These are phyloP conservation scores for Cochlearia excelsa DNA, from an alignment of 345 rosid genomes.

Conservation along the genomic window DNA sequence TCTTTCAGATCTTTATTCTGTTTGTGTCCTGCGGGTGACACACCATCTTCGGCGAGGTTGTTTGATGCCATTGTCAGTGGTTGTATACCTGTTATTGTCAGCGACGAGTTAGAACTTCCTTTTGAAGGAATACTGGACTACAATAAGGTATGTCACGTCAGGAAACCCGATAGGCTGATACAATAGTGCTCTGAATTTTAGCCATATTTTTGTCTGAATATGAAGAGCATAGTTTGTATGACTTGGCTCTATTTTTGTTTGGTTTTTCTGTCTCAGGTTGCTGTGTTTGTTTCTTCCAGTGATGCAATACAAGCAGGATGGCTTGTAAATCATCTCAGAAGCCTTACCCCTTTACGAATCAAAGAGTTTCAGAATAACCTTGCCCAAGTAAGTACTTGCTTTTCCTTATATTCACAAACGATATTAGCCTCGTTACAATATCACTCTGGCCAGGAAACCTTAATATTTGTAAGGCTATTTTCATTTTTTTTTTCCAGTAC, in stretches of 20 bases:
- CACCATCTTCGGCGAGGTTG: slow-evolving; percentile 86
- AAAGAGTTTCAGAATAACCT: slow-evolving; percentile 60
- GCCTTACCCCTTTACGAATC: slow-evolving; percentile 46
- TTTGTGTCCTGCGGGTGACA: slow-evolving; percentile 88
- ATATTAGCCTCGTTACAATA: background rate
- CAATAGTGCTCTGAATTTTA: background rate
- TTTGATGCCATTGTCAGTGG: slow-evolving; percentile 92
- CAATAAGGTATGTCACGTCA: slow-evolving; percentile 49
- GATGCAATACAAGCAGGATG: slow-evolving; percentile 72
- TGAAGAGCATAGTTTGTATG: background rate
- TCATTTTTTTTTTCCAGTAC: slow-evolving; percentile 43
- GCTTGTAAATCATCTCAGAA: slow-evolving; percentile 54
- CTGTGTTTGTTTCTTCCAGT: slow-evolving; percentile 69
- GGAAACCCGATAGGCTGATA: background rate
- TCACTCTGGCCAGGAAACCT: too few species aligned
- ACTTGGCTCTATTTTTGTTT: background rate
- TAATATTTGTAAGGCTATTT: background rate
- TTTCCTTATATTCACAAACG: background rate
- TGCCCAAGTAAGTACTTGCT: slow-evolving; percentile 48
- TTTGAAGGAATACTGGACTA: slow-evolving; percentile 86
- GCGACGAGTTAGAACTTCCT: slow-evolving; percentile 87
- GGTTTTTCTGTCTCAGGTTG: slow-evolving; percentile 46
- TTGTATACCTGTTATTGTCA: slow-evolving; percentile 78
- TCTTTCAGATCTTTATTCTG: slow-evolving; percentile 65
- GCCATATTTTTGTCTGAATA: background rate